Evolutionary conservation across 768 basidiomycete genomes (phyloP).

Genomic region (Russula vinacea): DNA sequence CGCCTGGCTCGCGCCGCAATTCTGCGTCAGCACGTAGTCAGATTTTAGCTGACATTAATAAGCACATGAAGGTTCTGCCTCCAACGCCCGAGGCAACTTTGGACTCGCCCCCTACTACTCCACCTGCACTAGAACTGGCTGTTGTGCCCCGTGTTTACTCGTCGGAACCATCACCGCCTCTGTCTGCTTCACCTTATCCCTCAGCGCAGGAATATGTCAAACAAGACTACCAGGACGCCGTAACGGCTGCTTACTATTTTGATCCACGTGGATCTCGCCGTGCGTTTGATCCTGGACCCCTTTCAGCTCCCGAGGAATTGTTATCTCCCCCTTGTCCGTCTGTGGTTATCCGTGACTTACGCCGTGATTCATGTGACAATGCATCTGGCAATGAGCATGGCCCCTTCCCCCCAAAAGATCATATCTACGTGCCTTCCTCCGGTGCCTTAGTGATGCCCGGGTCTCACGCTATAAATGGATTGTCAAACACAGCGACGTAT

Average conservation of each 20-base stretch:
- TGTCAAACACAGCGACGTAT: constrained; percentile 19
- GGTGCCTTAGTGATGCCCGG: constrained; percentile 24
- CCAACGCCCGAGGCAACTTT: constrained; percentile 25
- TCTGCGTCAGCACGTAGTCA: constrained; percentile 47
- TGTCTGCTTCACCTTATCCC: constrained; percentile 23
- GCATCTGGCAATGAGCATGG: constrained; percentile 21
- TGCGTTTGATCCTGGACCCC: constrained; percentile 7
- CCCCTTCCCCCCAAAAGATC: constrained; percentile 15
- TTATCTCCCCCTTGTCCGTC: constrained; percentile 16
- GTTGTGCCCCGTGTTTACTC: constrained; percentile 20
- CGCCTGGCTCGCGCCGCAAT: constrained; percentile 70
- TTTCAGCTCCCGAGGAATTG: constrained; percentile 13
- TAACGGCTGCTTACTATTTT: constrained; percentile 21
- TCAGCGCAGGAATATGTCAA: constrained; percentile 25
- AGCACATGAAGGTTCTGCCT: constrained; percentile 24
- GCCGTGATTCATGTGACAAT: constrained; percentile 22
- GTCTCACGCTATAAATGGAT: constrained; percentile 18
- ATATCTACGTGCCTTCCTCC: constrained; percentile 19
- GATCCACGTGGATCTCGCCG: constrained; percentile 26
- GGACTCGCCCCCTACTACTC: constrained; percentile 31
- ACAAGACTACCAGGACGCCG: constrained; percentile 17
- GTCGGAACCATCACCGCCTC: constrained; percentile 21
- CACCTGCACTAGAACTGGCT: constrained; percentile 33
- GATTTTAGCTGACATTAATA: constrained; percentile 18
- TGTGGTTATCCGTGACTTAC: constrained; percentile 16